Base-by-base conservation (phyloP, 2,329 filamentous ascomycete genomes). In the Nigrograna mackinnonii region DNA sequence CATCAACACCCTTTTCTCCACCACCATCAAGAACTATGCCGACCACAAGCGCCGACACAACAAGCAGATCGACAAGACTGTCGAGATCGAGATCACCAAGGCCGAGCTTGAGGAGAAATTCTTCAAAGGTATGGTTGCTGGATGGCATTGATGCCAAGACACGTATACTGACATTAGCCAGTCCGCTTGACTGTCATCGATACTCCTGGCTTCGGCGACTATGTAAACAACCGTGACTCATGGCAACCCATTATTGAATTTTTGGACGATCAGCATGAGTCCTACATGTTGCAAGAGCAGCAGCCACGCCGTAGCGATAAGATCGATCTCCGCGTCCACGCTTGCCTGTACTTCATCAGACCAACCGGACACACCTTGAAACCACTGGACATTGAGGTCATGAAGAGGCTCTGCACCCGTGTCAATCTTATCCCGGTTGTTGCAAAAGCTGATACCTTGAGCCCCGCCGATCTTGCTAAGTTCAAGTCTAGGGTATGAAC, bases 211-310 rank as follows among this genome's bases (percentile, higher is more conserved):
- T 99, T 99, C 68, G 94, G 94, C 73, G 94, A 99, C 83, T 99
- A 99, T 70, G 94, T 99, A 72, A 99, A 99, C 87, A 99, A 99
- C 84, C 89, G 92, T 68, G 94, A 99, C 75, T 97, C 94, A 52
- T 99, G 94, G 94, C 95, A 96, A 83, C 94, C 94, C 70, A 97
- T 99, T 70, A 97, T 99, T 74, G 94, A 99, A 76, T 99, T 99
- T 80, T 82, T 99, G 65, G 94, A 99, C 76, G 94, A 99, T 77
- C 94, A 99, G 82, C 95, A 99, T 74, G 94, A 99, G 81, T 99
- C 94, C 26, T 99, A 99, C 77, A 99, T 99, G 94, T 83, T 99
- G 70, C 94, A 99, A 80, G 94, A 99, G 84, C 94, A 99, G 77
- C 94, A 99, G 78, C 94, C 95, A 61, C 90, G 90, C 75, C 91